Conservation (phyloP, 208 protist genomes). For the Kentomonas sorsogonicus region DNA sequence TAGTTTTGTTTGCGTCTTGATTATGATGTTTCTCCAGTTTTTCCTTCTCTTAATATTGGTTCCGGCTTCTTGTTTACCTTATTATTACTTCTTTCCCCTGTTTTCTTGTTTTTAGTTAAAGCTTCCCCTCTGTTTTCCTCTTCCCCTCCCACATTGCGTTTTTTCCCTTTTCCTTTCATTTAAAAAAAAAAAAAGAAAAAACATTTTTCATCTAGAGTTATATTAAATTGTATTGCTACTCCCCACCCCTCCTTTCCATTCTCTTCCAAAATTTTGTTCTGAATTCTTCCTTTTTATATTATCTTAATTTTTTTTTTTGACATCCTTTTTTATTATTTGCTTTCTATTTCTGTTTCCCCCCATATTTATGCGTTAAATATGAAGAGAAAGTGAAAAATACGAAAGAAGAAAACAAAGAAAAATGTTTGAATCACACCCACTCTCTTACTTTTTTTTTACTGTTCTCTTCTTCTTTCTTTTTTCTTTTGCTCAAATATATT, state of each 20-base stretch:
- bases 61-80: constrained; percentile 11
- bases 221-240: too few species aligned
- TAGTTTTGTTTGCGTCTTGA: too few species aligned
- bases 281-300: not conserved
- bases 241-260: not conserved
- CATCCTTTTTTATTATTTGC: not conserved
- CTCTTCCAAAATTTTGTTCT: constrained; percentile 10
- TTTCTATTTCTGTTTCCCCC: too few species aligned
- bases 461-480: constrained; percentile 2
- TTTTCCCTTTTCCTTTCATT: not conserved
- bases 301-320: constrained; percentile 2
- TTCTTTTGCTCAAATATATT: not conserved
- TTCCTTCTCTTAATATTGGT: too few species aligned
- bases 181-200: constrained; percentile 9
- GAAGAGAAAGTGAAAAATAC: constrained; percentile 1
- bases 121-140: not conserved
- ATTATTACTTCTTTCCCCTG: constrained; percentile 10
- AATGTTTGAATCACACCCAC: too few species aligned
- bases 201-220: too few species aligned
- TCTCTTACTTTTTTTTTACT: not conserved
- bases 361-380: too few species aligned
- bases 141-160: not conserved
- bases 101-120: constrained; percentile 12
- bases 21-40: not conserved
- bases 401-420: constrained; percentile 2